Base-by-base conservation (phyloP, 2,329 filamentous ascomycete genomes). In the Sporothrix brasiliensis region DNA sequence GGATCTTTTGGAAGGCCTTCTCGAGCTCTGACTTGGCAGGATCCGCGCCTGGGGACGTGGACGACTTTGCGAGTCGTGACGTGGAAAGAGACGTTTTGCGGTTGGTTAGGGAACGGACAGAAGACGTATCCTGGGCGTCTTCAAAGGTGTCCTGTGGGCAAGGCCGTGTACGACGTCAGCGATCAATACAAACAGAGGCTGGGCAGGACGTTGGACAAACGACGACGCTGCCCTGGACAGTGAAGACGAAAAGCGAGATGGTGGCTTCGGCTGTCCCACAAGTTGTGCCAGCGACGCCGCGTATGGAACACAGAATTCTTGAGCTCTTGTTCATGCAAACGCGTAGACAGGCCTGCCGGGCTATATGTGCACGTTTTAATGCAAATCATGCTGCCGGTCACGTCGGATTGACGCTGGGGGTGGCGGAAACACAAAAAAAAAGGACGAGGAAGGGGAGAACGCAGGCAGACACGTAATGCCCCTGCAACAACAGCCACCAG, bases 71-170 rank as follows among this genome's bases (percentile, higher is more conserved):
- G 39, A 67, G 47, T 16, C 69, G 71, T 11, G 56, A 30, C 14
- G 69, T 34, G 13, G 80, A 75, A 60, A 78, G 73, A 21, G 81
- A 80, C 24, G 77, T 72, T 67, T 79, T 82, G 77, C 84, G 81
- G 74, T 83, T 83, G 50, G 86, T 88, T 73, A 93, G 80, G 34
- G 90, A 92, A 72, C 90, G 87, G 68, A 87, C 83, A 47, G 88
- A 89, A 60, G 83, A 80, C 72, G 84, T 87, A 79, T 92, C 91
- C 75, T 88, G 82, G 69, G 92, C 93, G 83, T 97, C 93, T 81
- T 97, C 92, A 77, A 96, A 97, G 19, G 87, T 87, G 76, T 94
- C 90, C 90, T 92, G 74, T 56, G 44, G 21, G n/a, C 39, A 6
- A 14, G 5, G 4, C 19, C n/a, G 39, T 30, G 67, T 65, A 47